phyloP scores from a whole-genome alignment of 2,329 filamentous ascomycete genomes.

The Beauveria scarabaeidicola region DNA sequence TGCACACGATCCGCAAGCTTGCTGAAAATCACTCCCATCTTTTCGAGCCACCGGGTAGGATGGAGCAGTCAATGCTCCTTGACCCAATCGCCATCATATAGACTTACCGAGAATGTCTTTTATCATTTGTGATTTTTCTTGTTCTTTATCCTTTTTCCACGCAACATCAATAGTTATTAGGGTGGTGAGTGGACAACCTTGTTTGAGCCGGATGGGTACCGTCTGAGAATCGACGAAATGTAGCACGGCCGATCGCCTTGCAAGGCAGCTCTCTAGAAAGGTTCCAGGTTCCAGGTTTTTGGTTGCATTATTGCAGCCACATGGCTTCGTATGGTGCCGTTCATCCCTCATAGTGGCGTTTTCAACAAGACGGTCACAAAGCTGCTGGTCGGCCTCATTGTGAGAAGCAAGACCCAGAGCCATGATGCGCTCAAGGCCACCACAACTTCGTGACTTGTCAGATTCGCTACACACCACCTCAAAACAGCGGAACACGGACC shows the following conservation, averaged over 20 bases:
- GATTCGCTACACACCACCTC: slow-evolving; percentile 3
- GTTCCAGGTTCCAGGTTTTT: neutral
- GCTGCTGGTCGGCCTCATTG: neutral
- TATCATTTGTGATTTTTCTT: neutral
- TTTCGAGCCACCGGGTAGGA: neutral
- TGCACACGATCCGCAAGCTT: neutral
- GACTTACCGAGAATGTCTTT: slow-evolving; percentile 1
- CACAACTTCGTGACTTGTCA: slow-evolving; percentile 2
- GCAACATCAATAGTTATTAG: neutral
- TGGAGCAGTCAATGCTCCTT: neutral
- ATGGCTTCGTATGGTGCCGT: neutral
- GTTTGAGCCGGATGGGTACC: neutral
- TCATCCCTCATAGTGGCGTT: neutral
- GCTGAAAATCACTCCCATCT: neutral
- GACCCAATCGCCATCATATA: neutral
- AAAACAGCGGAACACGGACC: slow-evolving; percentile 9
- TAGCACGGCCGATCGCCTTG: neutral
- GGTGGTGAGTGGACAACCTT: neutral
- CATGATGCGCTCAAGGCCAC: neutral
- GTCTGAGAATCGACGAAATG: neutral
- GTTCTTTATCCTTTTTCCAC: neutral
- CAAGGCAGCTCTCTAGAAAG: neutral
- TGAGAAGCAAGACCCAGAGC: neutral
- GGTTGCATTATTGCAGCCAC: slow-evolving; percentile 1
- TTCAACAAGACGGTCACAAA: neutral